These are phyloP conservation scores for Millerozyma miso DNA, from an alignment of 805 yeast species.

Conservation along the genomic window DNA sequence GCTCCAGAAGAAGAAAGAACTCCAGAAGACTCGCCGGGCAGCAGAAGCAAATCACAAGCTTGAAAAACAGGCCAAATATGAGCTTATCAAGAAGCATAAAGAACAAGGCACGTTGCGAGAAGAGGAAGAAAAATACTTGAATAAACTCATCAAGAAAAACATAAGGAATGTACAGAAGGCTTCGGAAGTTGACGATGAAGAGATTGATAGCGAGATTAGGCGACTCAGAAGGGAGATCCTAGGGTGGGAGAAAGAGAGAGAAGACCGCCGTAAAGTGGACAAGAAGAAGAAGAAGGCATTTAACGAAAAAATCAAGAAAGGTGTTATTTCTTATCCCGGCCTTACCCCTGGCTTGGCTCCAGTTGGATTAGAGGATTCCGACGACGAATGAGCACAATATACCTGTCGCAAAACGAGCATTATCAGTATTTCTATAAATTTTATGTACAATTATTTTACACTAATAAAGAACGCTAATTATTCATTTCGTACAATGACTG, in stretches of 20 bases:
- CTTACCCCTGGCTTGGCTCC: constrained; percentile 86
- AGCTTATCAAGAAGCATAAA: constrained; percentile 32
- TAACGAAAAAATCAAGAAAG: constrained; percentile 39
- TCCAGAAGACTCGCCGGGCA: constrained; percentile 24
- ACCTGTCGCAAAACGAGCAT: not conserved
- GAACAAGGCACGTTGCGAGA: constrained; percentile 17
- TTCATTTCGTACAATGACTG: constrained; percentile 63
- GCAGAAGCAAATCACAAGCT: constrained; percentile 27
- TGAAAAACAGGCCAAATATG: constrained; percentile 33
- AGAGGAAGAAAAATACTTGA: constrained; percentile 36
- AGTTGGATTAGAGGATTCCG: constrained; percentile 59
- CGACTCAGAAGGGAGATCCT: constrained; percentile 25
- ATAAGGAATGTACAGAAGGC: constrained; percentile 25
- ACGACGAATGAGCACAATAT: constrained; percentile 15
- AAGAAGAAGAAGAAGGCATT: constrained; percentile 23
- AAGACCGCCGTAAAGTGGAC: constrained; percentile 21
- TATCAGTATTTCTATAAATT: constrained; percentile 2
- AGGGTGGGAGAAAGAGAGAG: constrained; percentile 16
- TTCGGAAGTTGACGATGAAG: constrained; percentile 29
- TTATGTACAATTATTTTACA: constrained; percentile 27
- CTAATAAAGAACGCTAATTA: constrained; percentile 23
- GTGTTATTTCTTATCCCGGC: constrained; percentile 51
- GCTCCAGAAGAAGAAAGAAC: constrained; percentile 17
- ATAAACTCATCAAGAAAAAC: constrained; percentile 35
- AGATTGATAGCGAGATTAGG: constrained; percentile 26